These are phyloP conservation scores for Starmerella riodocensis DNA, from an alignment of 805 yeast genomes.

Conservation along the genomic window DNA sequence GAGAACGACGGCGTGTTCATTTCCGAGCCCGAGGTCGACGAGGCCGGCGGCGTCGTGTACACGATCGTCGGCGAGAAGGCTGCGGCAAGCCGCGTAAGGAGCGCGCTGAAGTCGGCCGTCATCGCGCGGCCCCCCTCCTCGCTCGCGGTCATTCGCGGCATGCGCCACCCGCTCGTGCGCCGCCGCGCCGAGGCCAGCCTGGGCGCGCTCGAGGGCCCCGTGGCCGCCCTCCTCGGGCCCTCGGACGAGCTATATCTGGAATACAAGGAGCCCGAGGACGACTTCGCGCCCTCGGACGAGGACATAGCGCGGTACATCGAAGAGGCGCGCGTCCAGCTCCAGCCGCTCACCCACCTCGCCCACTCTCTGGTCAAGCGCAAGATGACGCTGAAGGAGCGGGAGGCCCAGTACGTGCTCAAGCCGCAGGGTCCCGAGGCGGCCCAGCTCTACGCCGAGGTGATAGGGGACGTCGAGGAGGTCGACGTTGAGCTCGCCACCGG, in stretches of 20 bases:
- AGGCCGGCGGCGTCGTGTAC: slow-evolving; percentile 39
- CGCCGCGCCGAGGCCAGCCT: slow-evolving; percentile 31
- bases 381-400: slow-evolving; percentile 39
- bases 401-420: slow-evolving; percentile 50
- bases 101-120: slow-evolving; percentile 59
- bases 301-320: slow-evolving; percentile 46
- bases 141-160: slow-evolving; percentile 52
- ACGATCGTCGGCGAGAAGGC: slow-evolving; percentile 47
- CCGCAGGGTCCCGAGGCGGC: slow-evolving; percentile 28
- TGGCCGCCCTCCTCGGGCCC: slow-evolving; percentile 42
- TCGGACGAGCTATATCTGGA: slow-evolving; percentile 45
- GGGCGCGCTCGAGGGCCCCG: slow-evolving; percentile 27
- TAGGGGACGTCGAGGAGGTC: slow-evolving; percentile 12
- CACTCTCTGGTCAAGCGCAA: slow-evolving; percentile 38
- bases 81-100: slow-evolving; percentile 50
- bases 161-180: slow-evolving; percentile 23
- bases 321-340: slow-evolving; percentile 42
- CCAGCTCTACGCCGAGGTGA: slow-evolving; percentile 4
- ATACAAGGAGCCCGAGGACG: slow-evolving; percentile 38
- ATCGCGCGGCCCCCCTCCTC: slow-evolving; percentile 59
- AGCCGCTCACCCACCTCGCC: slow-evolving; percentile 46
- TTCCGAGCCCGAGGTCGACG: slow-evolving; percentile 30
- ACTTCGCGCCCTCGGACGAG: slow-evolving; percentile 55
- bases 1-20: slow-evolving; percentile 32
- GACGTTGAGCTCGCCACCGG: slow-evolving; percentile 18